phyloP scores from a whole-genome alignment of 371 early-diverging fungal genomes.

The Mucor ambiguus region DNA sequence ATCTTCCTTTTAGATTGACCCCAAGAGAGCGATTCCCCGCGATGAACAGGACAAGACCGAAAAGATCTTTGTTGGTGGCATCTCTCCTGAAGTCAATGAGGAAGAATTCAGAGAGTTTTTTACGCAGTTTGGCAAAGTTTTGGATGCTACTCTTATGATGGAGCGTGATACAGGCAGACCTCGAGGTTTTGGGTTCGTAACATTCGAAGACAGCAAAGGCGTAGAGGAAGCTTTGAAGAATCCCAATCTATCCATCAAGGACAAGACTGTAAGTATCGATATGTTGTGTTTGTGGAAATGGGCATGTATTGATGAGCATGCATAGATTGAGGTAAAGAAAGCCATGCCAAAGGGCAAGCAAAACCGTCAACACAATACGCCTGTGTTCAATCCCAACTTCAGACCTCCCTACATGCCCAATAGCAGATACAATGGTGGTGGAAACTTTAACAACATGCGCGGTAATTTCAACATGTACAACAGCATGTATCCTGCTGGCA shows the following conservation, averaged over 20 bases:
- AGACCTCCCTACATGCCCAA: slow-evolving; percentile 44
- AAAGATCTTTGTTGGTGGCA: slow-evolving; percentile 92
- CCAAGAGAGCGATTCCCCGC: slow-evolving; percentile 86
- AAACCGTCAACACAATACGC: slow-evolving; percentile 19
- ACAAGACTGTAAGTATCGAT: slow-evolving; percentile 51
- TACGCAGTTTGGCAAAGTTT: slow-evolving; percentile 73
- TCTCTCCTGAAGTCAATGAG: slow-evolving; percentile 79
- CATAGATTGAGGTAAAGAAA: slow-evolving; percentile 67
- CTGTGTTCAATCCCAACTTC: slow-evolving; percentile 29
- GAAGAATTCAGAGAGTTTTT: slow-evolving; percentile 82
- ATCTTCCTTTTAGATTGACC: slow-evolving; percentile 68
- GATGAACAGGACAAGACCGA: slow-evolving; percentile 80
- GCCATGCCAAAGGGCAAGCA: slow-evolving; percentile 63
- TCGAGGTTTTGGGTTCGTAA: slow-evolving; percentile 84
- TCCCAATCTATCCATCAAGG: slow-evolving; percentile 54
- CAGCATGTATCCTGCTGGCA: slow-evolving; percentile 30
- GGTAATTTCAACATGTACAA: slow-evolving; percentile 26
- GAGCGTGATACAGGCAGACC: slow-evolving; percentile 80
- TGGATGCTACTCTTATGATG: slow-evolving; percentile 78
- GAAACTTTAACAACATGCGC: slow-evolving; percentile 28
- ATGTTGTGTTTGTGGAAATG: no score
- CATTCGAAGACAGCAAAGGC: slow-evolving; percentile 69
- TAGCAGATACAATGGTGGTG: slow-evolving; percentile 38
- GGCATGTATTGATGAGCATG: neutral
- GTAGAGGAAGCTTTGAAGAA: slow-evolving; percentile 62